Evolutionary conservation across 768 basidiomycete species (phyloP), one percentile per base, ranked within the genome.

Genomic region (Termitomyces sp.): DNA sequence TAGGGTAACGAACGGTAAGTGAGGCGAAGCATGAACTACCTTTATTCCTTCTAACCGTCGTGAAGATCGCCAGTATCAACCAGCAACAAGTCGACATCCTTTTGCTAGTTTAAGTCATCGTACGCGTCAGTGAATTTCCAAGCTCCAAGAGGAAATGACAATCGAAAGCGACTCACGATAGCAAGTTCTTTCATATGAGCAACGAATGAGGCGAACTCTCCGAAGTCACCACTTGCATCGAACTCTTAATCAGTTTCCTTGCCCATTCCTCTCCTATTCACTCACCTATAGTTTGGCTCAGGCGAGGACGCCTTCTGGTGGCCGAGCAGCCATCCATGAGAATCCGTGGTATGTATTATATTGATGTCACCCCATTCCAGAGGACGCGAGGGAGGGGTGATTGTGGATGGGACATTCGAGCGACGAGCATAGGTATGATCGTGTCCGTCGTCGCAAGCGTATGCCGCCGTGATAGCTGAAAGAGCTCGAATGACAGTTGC

Each of bases 331-430:
- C 78, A 76, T 41, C 78, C 75, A 73, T 90, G 87, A 40, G 83
- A 89, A 70, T 95, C 93, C 0, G 94, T 95, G 3, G 92, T 95
- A 66, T 88, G 85, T 49, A 95, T 79, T 66, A 95, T 82, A 68
- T 95, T 95, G 68, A 95, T 79, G 67, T 95, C 92, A n/a, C 88
- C 85, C 94, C 93, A 95, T 54, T 83, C 82, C 14, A 96, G 79
- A 23, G 83, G 81, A 20, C 86, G 77, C 57, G 81, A 80, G 4
- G 93, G 93, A 18, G 77, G 77, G 0, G 83, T 74, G 35, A 86
- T 70, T 14, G 74, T 73, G 14, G 72, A 62, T 49, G 76, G 70
- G 5, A n/a, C 43, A 0, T 81, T 78, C 53, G 72, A 70, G 53
- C 75, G 73, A 55, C 79, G 58, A 56, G 71, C 4, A 33, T 33